Evolutionary conservation across 805 yeast genomes (phyloP), one percentile per base, ranked within the genome.

Genomic region (Wickerhamiella nectarea): DNA sequence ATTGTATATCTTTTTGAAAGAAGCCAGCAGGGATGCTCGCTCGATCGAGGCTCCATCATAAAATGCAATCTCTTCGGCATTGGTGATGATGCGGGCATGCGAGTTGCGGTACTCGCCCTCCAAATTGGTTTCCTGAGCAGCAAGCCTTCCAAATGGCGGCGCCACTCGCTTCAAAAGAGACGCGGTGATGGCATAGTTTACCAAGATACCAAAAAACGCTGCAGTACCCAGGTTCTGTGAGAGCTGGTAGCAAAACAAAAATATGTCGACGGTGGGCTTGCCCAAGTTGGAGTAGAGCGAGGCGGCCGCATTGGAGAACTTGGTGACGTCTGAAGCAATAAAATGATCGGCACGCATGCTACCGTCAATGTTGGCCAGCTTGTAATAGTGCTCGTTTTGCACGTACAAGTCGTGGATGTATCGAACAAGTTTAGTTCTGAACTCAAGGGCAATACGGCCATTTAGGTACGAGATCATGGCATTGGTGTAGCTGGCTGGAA

Each of bases 31-130:
- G 54, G 81, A 81, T 7, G 62, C 55, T 55, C 78, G 80, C 61
- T 87, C 96, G 47, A 86, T 72, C 10, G 69, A 66, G 0, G 89
- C 78, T 17, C 97, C 97, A 57, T 86, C 86, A 59, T 86, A 87
- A 57, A 87, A 87, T 0, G 95, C 93, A 53, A 87, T 85, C 58
- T 87, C 96, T 63, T 87, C 97, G 56, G 86, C 79, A 56, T 87
- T 87, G 46, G 80, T 79, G 56, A 85, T 85, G 59, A 87, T 69
- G 56, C 83, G 82, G 55, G 85, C 66, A 58, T 87, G 94, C 52
- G 82, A 80, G 52, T 82, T 85, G 59, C 86, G 82, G 58, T 83
- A 87, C 45, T 80, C 80, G 38, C 95, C 95, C 64, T 87, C 95
- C 25, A 86, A 71, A 41, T 75, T 75, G 9, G 94, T 80, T 58